Percentiles rank a stretch among this genome's conserved stretches.
Evolutionary conservation across 345 rosid species (phyloP).

Genomic region (Eucalyptus melliodora): DNA sequence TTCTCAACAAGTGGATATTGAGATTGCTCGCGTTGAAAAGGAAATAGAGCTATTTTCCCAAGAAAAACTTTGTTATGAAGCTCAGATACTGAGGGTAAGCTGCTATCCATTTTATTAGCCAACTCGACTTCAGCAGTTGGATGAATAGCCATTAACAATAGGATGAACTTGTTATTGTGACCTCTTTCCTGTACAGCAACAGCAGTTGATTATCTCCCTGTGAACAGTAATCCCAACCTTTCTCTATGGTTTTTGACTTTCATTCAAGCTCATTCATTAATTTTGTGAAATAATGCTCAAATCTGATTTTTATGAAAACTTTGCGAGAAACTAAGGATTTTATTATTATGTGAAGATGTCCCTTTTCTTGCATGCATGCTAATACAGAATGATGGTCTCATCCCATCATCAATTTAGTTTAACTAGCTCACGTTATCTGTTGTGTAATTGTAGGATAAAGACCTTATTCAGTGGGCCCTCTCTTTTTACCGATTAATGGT

Average conservation of each 20-base stretch:
- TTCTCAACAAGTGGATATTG: slow-evolving; percentile 52
- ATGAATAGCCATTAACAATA: not conserved
- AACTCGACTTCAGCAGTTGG: not conserved
- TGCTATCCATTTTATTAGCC: not conserved
- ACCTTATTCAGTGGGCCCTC: slow-evolving; percentile 69
- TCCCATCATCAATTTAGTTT: not conserved
- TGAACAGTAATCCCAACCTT: not conserved
- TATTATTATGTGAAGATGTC: not conserved
- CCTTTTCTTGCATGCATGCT: not conserved
- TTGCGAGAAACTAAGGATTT: not conserved
- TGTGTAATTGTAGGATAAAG: slow-evolving; percentile 45
- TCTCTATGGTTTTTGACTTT: not conserved
- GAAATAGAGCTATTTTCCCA: slow-evolving; percentile 67
- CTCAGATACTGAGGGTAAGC: slow-evolving; percentile 87
- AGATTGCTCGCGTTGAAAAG: slow-evolving; percentile 68
- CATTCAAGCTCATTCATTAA: not conserved
- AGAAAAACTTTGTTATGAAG: slow-evolving; percentile 90
- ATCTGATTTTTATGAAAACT: not conserved
- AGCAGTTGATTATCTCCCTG: not conserved
- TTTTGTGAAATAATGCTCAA: not conserved
- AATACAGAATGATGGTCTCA: not conserved
- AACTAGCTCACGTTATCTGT: not conserved
- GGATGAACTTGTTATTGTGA: not conserved
- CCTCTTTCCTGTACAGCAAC: not conserved
- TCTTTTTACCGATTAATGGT: slow-evolving; percentile 84